These are phyloP conservation scores for Candida khao-thaluensis DNA, from an alignment of 805 yeast species.

Conservation along the genomic window DNA sequence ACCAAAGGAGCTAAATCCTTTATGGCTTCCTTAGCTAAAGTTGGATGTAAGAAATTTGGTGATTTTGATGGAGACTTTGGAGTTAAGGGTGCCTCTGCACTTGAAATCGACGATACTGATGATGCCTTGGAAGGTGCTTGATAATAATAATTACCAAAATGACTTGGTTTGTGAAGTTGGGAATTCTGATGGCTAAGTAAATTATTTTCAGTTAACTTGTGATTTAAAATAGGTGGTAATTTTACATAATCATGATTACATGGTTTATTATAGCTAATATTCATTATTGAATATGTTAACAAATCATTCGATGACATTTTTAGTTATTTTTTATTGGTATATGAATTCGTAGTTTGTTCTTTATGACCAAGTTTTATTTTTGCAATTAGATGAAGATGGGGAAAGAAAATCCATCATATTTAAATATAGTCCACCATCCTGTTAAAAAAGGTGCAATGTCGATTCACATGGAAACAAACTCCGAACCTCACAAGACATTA, in stretches of 20 bases:
- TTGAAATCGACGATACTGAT: conserved; percentile 5
- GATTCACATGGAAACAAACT: conserved; percentile 10
- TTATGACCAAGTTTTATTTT: too few relatives aligned
- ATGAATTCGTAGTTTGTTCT: not conserved
- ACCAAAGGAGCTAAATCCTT: not conserved
- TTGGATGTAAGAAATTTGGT: not conserved
- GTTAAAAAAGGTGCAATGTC: conserved; percentile 1
- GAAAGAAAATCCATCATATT: conserved; percentile 2
- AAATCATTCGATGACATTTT: conserved; percentile 33
- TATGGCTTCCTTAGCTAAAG: not conserved
- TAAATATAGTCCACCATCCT: conserved; percentile 5
- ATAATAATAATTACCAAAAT: conserved; percentile 2
- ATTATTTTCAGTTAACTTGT: conserved; percentile 16
- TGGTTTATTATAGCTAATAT: conserved; percentile 12
- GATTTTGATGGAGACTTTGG: conserved; percentile 7
- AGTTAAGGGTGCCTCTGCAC: conserved; percentile 5
- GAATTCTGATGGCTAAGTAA: conserved; percentile 6
- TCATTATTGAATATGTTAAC: conserved; percentile 41
- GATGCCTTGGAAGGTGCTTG: conserved; percentile 3
- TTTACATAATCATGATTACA: conserved; percentile 8
- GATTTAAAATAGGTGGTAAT: conserved; percentile 15
- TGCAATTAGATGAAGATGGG: not conserved
- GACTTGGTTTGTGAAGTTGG: conserved; percentile 3
- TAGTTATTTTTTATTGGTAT: not conserved
- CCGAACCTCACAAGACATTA: conserved; percentile 10